Evolutionary conservation across 345 rosid genomes (phyloP), one percentile per base, ranked within the genome.

Genomic region (Syzygium grande): DNA sequence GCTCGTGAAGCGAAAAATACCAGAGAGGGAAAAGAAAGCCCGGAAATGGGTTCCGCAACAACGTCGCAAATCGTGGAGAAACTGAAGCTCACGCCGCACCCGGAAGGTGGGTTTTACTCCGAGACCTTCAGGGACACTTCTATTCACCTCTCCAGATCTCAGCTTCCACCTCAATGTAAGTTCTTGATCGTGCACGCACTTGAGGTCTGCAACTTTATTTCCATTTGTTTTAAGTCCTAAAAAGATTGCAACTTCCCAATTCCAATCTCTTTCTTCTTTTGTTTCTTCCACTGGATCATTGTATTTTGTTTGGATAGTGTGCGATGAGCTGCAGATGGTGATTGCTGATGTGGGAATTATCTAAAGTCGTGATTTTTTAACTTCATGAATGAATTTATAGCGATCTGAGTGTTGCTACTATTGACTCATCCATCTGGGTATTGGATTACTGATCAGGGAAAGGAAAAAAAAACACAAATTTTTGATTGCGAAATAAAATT

Each of bases 41-140:
- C 83, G 11, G 49, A 5, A 41, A 73, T 73, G 83, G 83, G 38
- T 73, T 88, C 91, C 38, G 89, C 96, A 27, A 89, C 98, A 30
- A 94, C 90, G 49, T 85, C 90, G 29, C 59, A 89, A 89, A 90
- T 96, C 49, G 94, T 91, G 11, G 83, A 89, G 29, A 95, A 94
- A 87, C 89, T 97, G 89, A 91, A 95, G 77, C 95, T 97, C 84
- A 90, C 85, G 63, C 87, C 98, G 8, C 96, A 97, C 85, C 94
- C 89, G 86, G 99, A 97, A 89, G 99, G 99, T 61, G 99, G 99
- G 30, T 96, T 94, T 90, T 97, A 85, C 92, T 10, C 88, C 17
- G 97, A 97, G 92, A 91, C 95, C 43, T 96, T 96, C 87, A 94
- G 99, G 88, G 99, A 97, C 87, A 58, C 90, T 51, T 94, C 98